A percentile compares a stretch with the other conserved stretches of the same genome.
Conservation (phyloP, 352 stramenopile species). For the Elongisporangium prolatum region DNA sequence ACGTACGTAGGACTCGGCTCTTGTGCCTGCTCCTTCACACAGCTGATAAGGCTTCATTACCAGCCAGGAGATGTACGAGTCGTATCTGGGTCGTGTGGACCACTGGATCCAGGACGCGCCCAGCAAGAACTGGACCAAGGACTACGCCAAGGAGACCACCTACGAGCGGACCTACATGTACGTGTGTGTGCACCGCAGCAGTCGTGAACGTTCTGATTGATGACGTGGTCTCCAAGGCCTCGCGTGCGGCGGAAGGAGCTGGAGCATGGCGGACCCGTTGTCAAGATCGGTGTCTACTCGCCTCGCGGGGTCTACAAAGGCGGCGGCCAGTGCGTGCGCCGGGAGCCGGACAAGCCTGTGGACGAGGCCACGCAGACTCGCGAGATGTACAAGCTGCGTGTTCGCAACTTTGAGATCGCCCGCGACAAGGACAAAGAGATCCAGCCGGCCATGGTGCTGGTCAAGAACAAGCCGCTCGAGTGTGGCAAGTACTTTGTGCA, state of each 20-base stretch:
- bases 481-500: conserved; percentile 58
- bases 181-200: conserved; percentile 1
- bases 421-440: conserved; percentile 68
- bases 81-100: conserved; percentile 52
- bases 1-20: no score
- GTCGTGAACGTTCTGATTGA: neutral
- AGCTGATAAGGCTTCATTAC: no score
- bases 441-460: conserved; percentile 51
- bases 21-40: no score
- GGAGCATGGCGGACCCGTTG: conserved; percentile 23
- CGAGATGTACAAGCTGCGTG: conserved; percentile 43
- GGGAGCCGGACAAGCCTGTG: conserved; percentile 13
- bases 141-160: conserved; percentile 47
- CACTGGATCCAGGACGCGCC: conserved; percentile 43
- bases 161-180: conserved; percentile 48
- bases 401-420: conserved; percentile 49
- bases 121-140: conserved; percentile 35
- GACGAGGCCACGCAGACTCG: conserved; percentile 13
- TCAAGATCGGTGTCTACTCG: conserved; percentile 49
- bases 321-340: conserved; percentile 36
- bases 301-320: conserved; percentile 51
- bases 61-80: conserved; percentile 56
- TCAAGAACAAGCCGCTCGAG: conserved; percentile 46
- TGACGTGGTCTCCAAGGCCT: conserved; percentile 19
- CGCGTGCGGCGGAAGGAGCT: conserved; percentile 38